Evolutionary conservation across 805 yeast genomes (phyloP).

Genomic region (Saccharomycopsis sp.): DNA sequence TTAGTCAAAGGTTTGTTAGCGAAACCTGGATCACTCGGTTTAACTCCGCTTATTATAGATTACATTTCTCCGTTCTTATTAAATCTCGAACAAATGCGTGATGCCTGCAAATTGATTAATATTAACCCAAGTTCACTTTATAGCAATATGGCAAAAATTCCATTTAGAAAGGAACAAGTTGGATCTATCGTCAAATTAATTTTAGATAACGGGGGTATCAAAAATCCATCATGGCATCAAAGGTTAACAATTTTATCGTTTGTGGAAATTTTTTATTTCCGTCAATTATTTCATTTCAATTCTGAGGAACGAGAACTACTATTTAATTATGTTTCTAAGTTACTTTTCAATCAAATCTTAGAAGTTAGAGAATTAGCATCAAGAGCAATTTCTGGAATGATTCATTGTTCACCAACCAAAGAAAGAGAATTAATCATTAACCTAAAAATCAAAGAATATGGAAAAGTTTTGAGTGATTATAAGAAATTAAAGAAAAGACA

Average conservation of each 20-base stretch:
- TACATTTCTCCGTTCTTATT: slow-evolving; percentile 62
- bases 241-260: slow-evolving; percentile 55
- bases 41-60: slow-evolving; percentile 39
- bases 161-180: slow-evolving; percentile 34
- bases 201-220: slow-evolving; percentile 27
- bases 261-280: slow-evolving; percentile 59
- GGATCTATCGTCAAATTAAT: slow-evolving; percentile 34
- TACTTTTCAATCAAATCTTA: slow-evolving; percentile 52
- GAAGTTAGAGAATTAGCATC: slow-evolving; percentile 73
- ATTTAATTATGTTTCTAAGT: slow-evolving; percentile 38
- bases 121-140: slow-evolving; percentile 43
- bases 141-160: slow-evolving; percentile 35
- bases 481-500: slow-evolving; percentile 18
- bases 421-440: slow-evolving; percentile 30
- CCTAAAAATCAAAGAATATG: slow-evolving; percentile 34
- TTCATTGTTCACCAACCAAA: slow-evolving; percentile 45
- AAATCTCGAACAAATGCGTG: slow-evolving; percentile 55
- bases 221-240: slow-evolving; percentile 47
- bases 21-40: slow-evolving; percentile 35
- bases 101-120: slow-evolving; percentile 64
- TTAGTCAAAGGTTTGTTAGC: slow-evolving; percentile 45
- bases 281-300: slow-evolving; percentile 48
- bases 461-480: slow-evolving; percentile 30
- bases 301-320: slow-evolving; percentile 37
- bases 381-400: slow-evolving; percentile 64